phyloP scores from a whole-genome alignment of 306 rosid genomes.

The Pueraria montana region DNA sequence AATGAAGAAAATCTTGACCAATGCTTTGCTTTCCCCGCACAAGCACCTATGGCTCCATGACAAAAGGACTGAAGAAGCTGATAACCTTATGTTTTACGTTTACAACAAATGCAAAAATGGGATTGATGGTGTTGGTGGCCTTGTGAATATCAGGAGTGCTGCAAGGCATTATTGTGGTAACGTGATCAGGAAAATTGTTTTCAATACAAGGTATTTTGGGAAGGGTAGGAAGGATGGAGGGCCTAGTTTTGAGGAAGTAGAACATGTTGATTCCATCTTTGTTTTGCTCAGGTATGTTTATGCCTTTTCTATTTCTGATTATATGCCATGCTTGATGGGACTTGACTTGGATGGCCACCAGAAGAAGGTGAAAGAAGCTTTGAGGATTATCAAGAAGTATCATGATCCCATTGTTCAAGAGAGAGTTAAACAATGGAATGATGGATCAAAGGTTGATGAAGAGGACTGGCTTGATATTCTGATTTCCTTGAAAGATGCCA shows the following conservation, averaged over 20 bases:
- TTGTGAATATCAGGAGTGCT: constrained; percentile 26
- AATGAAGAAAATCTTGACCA: constrained; percentile 18
- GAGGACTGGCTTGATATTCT: too few relatives aligned
- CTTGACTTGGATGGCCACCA: too few relatives aligned
- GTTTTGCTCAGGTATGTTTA: too few relatives aligned
- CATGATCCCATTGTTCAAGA: too few relatives aligned
- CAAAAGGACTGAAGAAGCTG: constrained; percentile 49
- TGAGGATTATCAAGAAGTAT: too few relatives aligned
- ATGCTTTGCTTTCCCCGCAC: neutral
- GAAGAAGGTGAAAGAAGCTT: too few relatives aligned
- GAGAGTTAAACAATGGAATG: too few relatives aligned
- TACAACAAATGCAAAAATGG: neutral
- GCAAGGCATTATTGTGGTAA: constrained; percentile 42
- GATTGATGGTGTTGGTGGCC: neutral
- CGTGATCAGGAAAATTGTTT: constrained; percentile 40
- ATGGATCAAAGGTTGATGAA: too few relatives aligned
- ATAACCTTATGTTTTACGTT: constrained; percentile 9
- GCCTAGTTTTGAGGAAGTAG: constrained; percentile 41
- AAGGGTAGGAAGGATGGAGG: neutral
- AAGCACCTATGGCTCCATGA: constrained; percentile 14
- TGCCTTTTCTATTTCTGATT: too few relatives aligned
- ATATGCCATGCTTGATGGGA: too few relatives aligned
- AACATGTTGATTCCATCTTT: too few relatives aligned
- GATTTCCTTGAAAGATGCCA: too few relatives aligned
- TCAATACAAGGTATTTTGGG: constrained; percentile 20